Evolutionary conservation across 495 filamentous ascomycete species (phyloP).

Genomic region (Recurvomyces mirabilis): DNA sequence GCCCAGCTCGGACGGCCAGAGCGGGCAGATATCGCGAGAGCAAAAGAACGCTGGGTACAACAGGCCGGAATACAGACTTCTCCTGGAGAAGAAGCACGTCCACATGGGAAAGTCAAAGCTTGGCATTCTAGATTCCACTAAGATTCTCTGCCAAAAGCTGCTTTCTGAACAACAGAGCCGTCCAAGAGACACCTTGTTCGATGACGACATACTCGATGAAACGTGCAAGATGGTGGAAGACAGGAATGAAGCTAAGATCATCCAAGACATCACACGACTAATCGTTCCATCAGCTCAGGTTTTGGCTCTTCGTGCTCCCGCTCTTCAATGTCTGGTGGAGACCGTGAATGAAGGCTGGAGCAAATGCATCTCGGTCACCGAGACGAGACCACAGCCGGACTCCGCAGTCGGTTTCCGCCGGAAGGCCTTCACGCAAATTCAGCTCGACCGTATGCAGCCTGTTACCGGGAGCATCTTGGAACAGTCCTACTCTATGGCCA

Average conservation of each 20-base stretch:
- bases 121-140: neutral
- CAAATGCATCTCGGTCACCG: constrained; percentile 14
- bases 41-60: constrained; percentile 3
- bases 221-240: constrained; percentile 2
- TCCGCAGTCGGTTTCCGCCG: constrained; percentile 28
- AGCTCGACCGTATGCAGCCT: constrained; percentile 25
- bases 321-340: constrained; percentile 2
- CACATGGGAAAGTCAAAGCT: neutral
- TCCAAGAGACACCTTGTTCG: neutral
- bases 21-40: neutral
- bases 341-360: constrained; percentile 22
- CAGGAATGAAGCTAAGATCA: constrained; percentile 16
- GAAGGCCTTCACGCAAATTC: constrained; percentile 33
- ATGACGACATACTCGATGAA: constrained; percentile 2
- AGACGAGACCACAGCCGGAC: constrained; percentile 24
- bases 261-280: constrained; percentile 19
- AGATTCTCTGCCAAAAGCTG: neutral
- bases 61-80: neutral
- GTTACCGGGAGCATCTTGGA: constrained; percentile 25
- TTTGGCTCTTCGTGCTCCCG: constrained; percentile 11
- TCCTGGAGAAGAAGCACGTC: neutral
- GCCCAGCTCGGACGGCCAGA: neutral
- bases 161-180: neutral
- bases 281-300: constrained; percentile 21
- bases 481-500: constrained; percentile 20